phyloP scores from a whole-genome alignment of 257 asterid species.

The Plectranthus barbatus region DNA sequence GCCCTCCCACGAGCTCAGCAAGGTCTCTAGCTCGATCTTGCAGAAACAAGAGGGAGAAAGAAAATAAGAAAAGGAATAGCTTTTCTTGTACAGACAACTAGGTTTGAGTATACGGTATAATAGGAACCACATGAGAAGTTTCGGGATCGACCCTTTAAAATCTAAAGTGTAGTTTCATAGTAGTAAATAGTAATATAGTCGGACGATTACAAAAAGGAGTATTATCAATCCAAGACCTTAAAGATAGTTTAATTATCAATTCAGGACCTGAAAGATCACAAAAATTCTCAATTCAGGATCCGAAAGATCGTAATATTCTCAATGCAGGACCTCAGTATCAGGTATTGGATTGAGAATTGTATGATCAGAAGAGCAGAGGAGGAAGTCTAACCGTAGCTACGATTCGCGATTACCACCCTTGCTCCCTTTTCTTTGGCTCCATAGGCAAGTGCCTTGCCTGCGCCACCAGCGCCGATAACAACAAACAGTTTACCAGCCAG shows the following conservation, averaged over 20 bases:
- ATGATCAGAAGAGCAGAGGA: neutral
- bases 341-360: no score
- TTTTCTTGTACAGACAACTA: neutral
- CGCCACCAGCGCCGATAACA: constrained; percentile 98
- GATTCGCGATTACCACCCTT: constrained; percentile 82
- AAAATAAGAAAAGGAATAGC: neutral
- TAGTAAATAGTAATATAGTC: no score
- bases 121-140: neutral
- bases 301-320: no score
- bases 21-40: constrained; percentile 81
- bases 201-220: no score
- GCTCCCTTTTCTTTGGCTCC: constrained; percentile 98
- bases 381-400: constrained; percentile 70
- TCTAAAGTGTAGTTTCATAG: no score
- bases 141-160: no score
- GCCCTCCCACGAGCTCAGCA: constrained; percentile 70
- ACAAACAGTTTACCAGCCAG: constrained; percentile 74
- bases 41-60: neutral
- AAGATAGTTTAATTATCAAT: no score
- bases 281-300: no score
- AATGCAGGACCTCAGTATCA: no score
- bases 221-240: no score
- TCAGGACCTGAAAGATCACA: no score
- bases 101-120: no score
- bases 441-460: constrained; percentile 93